phyloP scores from a whole-genome alignment of 2,329 filamentous ascomycete genomes.

The Fusarium sarcochroum region DNA sequence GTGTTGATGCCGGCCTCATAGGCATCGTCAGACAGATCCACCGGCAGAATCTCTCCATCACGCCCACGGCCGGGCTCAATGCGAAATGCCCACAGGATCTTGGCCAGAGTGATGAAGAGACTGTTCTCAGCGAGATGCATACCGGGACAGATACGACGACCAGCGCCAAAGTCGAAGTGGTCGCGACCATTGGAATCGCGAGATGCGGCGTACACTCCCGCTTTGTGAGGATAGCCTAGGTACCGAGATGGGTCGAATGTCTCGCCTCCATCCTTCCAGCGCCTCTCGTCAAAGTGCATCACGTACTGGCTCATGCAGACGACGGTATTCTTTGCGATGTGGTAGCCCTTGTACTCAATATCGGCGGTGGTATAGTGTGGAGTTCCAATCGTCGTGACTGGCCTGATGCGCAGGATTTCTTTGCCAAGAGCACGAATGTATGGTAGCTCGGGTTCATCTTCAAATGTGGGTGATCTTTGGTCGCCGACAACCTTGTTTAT shows the following conservation, averaged over 20 bases:
- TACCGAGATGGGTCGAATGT: conserved; percentile 26
- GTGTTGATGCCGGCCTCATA: conserved; percentile 19
- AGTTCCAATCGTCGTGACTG: conserved; percentile 53
- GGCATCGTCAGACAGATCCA: conserved; percentile 16
- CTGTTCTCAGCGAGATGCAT: conserved; percentile 62
- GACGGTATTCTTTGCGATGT: conserved; percentile 28
- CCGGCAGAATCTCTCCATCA: neutral
- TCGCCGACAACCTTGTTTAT: conserved; percentile 65
- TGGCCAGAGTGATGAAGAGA: conserved; percentile 29
- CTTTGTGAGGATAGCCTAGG: conserved; percentile 20
- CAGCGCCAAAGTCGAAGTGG: conserved; percentile 63
- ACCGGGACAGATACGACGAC: conserved; percentile 63
- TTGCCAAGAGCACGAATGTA: conserved; percentile 69
- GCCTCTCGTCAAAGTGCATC: conserved; percentile 4
- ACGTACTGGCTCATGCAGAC: conserved; percentile 24
- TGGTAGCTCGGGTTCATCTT: conserved; percentile 63
- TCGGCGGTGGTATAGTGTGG: conserved; percentile 21
- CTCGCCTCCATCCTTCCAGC: conserved; percentile 2
- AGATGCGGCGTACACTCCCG: conserved; percentile 43
- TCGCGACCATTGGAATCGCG: conserved; percentile 50
- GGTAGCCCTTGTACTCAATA: conserved; percentile 21
- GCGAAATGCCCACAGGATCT: conserved; percentile 26
- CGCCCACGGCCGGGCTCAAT: conserved; percentile 4
- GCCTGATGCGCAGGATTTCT: conserved; percentile 69
- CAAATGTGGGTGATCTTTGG: conserved; percentile 60